Evolutionary conservation across 2,329 filamentous ascomycete genomes (phyloP).

Genomic region (Endoconidiophora laricicola): DNA sequence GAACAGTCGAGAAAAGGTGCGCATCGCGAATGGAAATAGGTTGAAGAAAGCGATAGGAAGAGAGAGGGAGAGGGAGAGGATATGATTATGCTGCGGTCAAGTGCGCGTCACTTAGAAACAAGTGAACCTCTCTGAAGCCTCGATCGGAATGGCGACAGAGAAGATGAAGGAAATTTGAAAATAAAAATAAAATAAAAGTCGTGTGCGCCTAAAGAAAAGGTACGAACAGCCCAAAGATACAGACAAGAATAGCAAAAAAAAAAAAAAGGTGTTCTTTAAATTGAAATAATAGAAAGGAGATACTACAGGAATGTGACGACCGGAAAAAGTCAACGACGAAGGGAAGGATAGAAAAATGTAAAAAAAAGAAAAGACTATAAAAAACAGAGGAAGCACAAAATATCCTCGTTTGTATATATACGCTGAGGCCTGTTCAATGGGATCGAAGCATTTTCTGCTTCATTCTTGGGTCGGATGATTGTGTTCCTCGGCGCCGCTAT

Average conservation of each 20-base stretch:
- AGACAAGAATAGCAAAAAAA: not conserved
- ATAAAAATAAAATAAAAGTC: not conserved
- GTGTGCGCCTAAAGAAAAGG: not conserved
- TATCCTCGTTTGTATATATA: slow-evolving; percentile 2
- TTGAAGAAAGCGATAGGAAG: not conserved
- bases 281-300: not conserved
- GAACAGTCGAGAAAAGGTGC: slow-evolving; percentile 15
- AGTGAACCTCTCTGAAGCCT: not conserved
- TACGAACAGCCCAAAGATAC: not conserved
- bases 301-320: not conserved
- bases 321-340: not conserved
- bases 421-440: too few relatives aligned
- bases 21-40: slow-evolving; percentile 6
- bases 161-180: not conserved
- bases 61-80: not conserved
- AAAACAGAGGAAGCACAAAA: not conserved
- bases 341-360: not conserved
- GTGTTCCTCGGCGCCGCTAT: not conserved
- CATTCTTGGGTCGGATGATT: too few relatives aligned
- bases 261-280: not conserved
- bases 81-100: not conserved
- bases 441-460: too few relatives aligned
- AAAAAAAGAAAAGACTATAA: not conserved
- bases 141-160: not conserved
- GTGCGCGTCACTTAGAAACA: not conserved